Percentiles rank a stretch among this genome's conserved stretches.
Conservation (phyloP, 108 stramenopile genomes). For the Craspedostauros australis region DNA sequence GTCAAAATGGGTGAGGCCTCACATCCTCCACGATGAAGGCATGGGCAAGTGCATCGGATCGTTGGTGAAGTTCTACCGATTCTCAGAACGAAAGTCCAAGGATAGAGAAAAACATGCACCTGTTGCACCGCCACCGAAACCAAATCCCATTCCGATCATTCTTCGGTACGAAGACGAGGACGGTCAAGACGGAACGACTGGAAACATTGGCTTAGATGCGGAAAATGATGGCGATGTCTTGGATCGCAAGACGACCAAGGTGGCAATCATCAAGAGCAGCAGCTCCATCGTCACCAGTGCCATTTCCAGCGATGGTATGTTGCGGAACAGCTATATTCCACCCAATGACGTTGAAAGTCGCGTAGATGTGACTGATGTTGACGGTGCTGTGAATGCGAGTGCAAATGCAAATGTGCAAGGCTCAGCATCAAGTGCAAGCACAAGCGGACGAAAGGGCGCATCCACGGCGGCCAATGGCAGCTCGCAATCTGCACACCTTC, state of each 20-base stretch:
- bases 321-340: too few relatives aligned
- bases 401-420: too few relatives aligned
- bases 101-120: constrained; percentile 15
- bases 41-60: constrained; percentile 47
- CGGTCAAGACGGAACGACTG: constrained; percentile 17
- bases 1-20: constrained; percentile 80
- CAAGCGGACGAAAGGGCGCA: too few relatives aligned
- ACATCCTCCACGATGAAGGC: constrained; percentile 66
- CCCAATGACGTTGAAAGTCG: too few relatives aligned
- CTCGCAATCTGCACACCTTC: too few relatives aligned
- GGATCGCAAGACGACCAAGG: constrained; percentile 35
- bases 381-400: too few relatives aligned
- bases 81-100: constrained; percentile 44
- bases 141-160: constrained; percentile 20
- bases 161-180: constrained; percentile 33
- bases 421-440: too few relatives aligned
- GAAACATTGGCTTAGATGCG: not conserved
- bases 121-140: not conserved
- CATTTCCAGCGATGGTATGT: too few relatives aligned
- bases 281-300: too few relatives aligned
- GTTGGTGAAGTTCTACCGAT: constrained; percentile 59
- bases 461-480: too few relatives aligned
- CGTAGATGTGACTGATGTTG: too few relatives aligned
- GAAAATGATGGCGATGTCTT: constrained; percentile 19
- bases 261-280: constrained; percentile 50